Evolutionary conservation across 164 flowering plant genomes (phyloP).

Genomic region (Tetracentron sinense): DNA sequence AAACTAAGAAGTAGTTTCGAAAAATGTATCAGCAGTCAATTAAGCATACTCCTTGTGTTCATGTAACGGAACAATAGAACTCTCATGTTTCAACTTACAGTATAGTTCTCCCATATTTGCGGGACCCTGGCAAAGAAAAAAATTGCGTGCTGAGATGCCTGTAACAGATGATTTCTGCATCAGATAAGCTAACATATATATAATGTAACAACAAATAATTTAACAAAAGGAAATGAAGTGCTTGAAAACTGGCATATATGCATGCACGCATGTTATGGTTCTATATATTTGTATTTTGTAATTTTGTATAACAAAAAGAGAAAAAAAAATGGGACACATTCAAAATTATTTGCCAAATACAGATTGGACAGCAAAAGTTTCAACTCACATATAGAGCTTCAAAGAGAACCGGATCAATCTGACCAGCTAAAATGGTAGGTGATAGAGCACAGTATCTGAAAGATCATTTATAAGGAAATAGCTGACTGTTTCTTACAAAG

Average conservation of each 20-base stretch:
- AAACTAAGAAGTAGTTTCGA: background rate
- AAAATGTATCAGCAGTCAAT: background rate
- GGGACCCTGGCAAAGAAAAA: slow-evolving; percentile 89
- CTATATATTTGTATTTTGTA: background rate
- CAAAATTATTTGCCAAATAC: background rate
- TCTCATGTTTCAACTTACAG: slow-evolving; percentile 49
- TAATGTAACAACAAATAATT: background rate
- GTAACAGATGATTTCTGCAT: slow-evolving; percentile 24
- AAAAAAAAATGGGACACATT: background rate
- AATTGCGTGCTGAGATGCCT: slow-evolving; percentile 96
- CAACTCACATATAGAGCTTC: slow-evolving; percentile 90
- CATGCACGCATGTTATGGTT: background rate
- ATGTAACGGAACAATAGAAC: background rate
- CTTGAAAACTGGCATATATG: background rate
- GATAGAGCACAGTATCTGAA: slow-evolving; percentile 82
- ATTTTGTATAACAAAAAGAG: no score
- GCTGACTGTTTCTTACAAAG: no score
- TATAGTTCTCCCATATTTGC: slow-evolving; percentile 82
- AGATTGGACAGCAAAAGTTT: slow-evolving; percentile 1
- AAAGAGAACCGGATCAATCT: slow-evolving; percentile 80
- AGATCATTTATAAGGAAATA: slow-evolving; percentile 28
- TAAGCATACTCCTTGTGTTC: background rate
- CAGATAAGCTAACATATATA: slow-evolving; percentile 8
- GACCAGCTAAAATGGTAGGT: slow-evolving; percentile 82
- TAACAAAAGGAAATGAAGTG: background rate